phyloP scores from a whole-genome alignment of 345 rosid genomes.

The Bruguiera sexangula region DNA sequence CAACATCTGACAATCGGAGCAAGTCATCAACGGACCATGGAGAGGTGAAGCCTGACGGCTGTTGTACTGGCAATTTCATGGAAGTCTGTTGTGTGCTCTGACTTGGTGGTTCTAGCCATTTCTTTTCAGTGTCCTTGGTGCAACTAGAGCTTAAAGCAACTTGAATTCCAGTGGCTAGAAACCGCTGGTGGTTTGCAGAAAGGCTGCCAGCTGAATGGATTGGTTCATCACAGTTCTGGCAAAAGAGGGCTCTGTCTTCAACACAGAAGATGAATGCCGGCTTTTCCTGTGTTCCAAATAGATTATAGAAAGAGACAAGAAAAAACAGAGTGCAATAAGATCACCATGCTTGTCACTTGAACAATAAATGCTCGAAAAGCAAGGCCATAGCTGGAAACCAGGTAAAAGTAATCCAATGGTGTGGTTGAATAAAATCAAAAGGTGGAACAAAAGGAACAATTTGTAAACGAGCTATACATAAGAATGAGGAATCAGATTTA shows the following conservation, averaged over 20 bases:
- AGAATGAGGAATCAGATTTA: conserved; percentile 18
- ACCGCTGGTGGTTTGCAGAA: conserved; percentile 87
- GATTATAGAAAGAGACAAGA: background rate
- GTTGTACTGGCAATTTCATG: conserved; percentile 43
- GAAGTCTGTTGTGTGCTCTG: conserved; percentile 41
- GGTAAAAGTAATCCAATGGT: no score
- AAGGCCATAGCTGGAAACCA: no score
- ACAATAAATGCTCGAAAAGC: no score
- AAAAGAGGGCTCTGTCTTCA: conserved; percentile 92
- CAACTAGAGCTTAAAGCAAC: conserved; percentile 73
- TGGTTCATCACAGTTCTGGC: conserved; percentile 81
- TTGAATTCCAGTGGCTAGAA: conserved; percentile 86
- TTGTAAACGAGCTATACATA: no score
- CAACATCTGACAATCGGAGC: conserved; percentile 65
- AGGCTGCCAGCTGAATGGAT: conserved; percentile 72
- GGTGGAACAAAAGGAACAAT: no score
- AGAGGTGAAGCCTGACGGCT: conserved; percentile 36
- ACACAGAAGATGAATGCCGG: conserved; percentile 96
- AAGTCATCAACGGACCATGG: conserved; percentile 83
- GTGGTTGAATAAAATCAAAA: no score
- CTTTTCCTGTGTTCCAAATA: conserved; percentile 59
- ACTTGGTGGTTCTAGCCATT: conserved; percentile 58
- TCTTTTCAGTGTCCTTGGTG: conserved; percentile 40
- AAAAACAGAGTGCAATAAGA: background rate
- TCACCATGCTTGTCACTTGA: no score